phyloP scores from a whole-genome alignment of 139 green algal species.

The Dunaliella primolecta region DNA sequence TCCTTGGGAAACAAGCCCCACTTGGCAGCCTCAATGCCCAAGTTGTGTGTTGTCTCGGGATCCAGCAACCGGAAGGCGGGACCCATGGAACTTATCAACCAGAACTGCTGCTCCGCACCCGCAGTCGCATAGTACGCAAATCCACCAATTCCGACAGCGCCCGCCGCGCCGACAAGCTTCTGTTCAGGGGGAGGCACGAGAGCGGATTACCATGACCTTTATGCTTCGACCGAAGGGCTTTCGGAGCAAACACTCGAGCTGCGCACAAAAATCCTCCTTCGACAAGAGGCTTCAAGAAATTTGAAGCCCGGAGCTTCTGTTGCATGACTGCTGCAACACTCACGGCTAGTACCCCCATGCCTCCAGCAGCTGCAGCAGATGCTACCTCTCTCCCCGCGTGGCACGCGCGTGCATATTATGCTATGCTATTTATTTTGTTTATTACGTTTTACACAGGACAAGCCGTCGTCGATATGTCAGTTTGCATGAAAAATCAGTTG shows the following conservation, averaged over 20 bases:
- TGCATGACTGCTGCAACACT: background rate
- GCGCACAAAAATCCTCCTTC: background rate
- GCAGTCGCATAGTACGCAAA: conserved; percentile 34
- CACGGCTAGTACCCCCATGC: too few relatives aligned
- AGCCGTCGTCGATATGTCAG: too few relatives aligned
- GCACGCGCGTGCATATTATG: too few relatives aligned
- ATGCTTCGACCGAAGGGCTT: background rate
- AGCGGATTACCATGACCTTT: background rate
- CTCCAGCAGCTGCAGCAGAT: too few relatives aligned
- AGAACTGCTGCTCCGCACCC: conserved; percentile 41
- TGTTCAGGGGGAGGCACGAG: background rate
- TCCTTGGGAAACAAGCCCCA: conserved; percentile 70
- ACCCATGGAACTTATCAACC: conserved; percentile 39
- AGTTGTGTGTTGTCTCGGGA: conserved; percentile 71
- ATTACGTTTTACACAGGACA: too few relatives aligned
- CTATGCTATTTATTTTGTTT: too few relatives aligned
- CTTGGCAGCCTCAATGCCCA: conserved; percentile 65
- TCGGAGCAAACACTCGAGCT: background rate
- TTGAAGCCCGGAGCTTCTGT: too few relatives aligned
- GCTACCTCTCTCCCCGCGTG: too few relatives aligned
- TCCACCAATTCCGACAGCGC: background rate
- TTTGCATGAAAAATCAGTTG: too few relatives aligned
- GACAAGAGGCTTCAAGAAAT: too few relatives aligned
- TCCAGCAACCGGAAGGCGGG: conserved; percentile 74
- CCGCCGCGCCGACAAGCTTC: background rate